Evolutionary conservation across 2,329 filamentous ascomycete genomes (phyloP).

Genomic region (Penicillium vulpinum): DNA sequence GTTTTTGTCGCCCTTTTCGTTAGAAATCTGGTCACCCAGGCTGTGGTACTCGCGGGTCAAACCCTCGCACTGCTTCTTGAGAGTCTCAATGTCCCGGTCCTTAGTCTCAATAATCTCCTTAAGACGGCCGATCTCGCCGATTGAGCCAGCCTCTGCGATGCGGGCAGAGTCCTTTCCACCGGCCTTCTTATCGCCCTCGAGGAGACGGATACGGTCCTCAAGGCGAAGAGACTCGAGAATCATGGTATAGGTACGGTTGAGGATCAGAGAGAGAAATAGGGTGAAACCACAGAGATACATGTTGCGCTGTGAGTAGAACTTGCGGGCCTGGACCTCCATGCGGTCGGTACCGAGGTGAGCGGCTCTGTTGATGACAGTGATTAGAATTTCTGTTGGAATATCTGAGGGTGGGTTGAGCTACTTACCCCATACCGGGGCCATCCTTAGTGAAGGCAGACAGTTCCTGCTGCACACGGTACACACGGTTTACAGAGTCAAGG

Average conservation of each 20-base stretch:
- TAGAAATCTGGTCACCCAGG: conserved; percentile 77
- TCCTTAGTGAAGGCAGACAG: conserved; percentile 70
- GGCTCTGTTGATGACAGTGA: conserved; percentile 49
- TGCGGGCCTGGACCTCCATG: conserved; percentile 97
- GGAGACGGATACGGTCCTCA: conserved; percentile 84
- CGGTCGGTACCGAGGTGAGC: conserved; percentile 86
- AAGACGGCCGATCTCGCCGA: conserved; percentile 75
- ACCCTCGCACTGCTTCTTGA: conserved; percentile 90
- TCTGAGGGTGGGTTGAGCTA: conserved; percentile 20
- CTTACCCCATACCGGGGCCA: conserved; percentile 53
- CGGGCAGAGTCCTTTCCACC: conserved; percentile 69
- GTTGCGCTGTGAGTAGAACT: conserved; percentile 99
- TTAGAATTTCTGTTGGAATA: conserved; percentile 8
- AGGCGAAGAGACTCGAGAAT: conserved; percentile 89
- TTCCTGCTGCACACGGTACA: conserved; percentile 95
- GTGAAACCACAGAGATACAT: conserved; percentile 99
- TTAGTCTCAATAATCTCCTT: conserved; percentile 68
- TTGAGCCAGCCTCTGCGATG: conserved; percentile 69
- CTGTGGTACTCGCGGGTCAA: conserved; percentile 82
- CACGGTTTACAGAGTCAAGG: conserved; percentile 91
- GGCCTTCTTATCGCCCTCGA: conserved; percentile 66
- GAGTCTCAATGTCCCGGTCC: conserved; percentile 77
- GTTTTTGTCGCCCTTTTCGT: conserved; percentile 45
- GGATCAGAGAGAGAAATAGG: conserved; percentile 95
- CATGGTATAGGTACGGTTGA: conserved; percentile 97